phyloP scores from a whole-genome alignment of 129 eudicot species.

The Chrysanthemum lavandulifolium region DNA sequence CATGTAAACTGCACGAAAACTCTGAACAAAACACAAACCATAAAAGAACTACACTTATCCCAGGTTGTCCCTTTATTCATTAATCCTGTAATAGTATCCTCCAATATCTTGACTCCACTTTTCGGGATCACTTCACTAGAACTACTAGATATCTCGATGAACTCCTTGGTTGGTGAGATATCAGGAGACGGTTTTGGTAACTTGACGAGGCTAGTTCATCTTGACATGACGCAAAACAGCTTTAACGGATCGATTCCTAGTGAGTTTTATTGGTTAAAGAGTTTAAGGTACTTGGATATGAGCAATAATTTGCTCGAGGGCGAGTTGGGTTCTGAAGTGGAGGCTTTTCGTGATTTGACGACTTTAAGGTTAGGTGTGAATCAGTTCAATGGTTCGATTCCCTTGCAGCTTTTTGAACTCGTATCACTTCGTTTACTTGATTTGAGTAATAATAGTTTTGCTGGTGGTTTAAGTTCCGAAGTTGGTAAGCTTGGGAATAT shows the following conservation, averaged over 20 bases:
- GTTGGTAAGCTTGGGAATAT: slow-evolving; percentile 39
- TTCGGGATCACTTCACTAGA: slow-evolving; percentile 35
- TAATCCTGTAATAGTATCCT: slow-evolving; percentile 3
- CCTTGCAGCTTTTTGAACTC: slow-evolving; percentile 33
- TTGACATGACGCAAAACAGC: slow-evolving; percentile 48
- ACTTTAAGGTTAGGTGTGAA: slow-evolving; percentile 34
- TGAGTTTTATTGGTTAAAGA: slow-evolving; percentile 31
- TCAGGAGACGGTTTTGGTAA: slow-evolving; percentile 41
- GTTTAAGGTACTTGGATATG: slow-evolving; percentile 41
- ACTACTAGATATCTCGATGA: slow-evolving; percentile 45
- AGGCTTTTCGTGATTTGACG: slow-evolving; percentile 29
- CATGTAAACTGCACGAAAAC: slow-evolving; percentile 37
- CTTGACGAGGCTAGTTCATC: slow-evolving; percentile 45
- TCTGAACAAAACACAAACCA: background rate
- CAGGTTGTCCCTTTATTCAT: slow-evolving; percentile 21
- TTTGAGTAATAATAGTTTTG: slow-evolving; percentile 38
- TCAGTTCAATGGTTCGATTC: slow-evolving; percentile 37
- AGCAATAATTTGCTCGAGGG: slow-evolving; percentile 44
- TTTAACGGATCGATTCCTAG: slow-evolving; percentile 46
- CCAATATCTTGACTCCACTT: slow-evolving; percentile 41
- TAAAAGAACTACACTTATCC: slow-evolving; percentile 37
- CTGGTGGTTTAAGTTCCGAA: slow-evolving; percentile 37
- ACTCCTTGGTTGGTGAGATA: slow-evolving; percentile 38
- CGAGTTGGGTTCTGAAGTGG: slow-evolving; percentile 27
- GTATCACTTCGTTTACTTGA: slow-evolving; percentile 38